phyloP scores from a whole-genome alignment of 1,284 basidiomycete species.

The Microstroma glucosiphilum region DNA sequence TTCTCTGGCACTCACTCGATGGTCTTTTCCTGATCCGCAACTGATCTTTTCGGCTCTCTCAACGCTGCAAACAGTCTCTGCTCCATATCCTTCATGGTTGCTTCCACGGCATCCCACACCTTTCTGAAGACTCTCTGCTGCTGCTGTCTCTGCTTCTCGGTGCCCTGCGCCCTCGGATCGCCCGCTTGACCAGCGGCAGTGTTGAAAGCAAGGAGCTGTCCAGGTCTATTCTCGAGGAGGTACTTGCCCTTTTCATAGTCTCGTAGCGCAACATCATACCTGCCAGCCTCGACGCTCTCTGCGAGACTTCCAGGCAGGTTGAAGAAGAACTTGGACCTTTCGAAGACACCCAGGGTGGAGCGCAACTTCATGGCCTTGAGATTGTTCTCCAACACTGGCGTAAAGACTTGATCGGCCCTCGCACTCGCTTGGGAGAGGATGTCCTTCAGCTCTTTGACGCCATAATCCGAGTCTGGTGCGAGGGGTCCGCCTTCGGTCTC shows the following conservation, averaged over 20 bases:
- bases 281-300: constrained; percentile 68
- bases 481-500: constrained; percentile 67
- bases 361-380: constrained; percentile 88
- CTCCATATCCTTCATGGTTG: constrained; percentile 87
- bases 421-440: constrained; percentile 59
- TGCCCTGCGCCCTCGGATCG: constrained; percentile 31
- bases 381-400: constrained; percentile 91
- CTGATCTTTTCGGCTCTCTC: constrained; percentile 67
- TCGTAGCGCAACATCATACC: constrained; percentile 84
- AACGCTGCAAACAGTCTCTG: constrained; percentile 69
- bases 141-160: constrained; percentile 32
- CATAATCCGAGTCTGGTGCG: constrained; percentile 70
- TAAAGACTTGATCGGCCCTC: constrained; percentile 90
- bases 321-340: constrained; percentile 96
- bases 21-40: constrained; percentile 94
- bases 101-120: constrained; percentile 92
- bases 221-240: constrained; percentile 76
- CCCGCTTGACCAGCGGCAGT: constrained; percentile 51
- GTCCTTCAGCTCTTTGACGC: constrained; percentile 71
- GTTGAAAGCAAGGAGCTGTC: constrained; percentile 63
- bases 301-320: constrained; percentile 88
- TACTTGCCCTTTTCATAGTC: constrained; percentile 97
- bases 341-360: constrained; percentile 88
- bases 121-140: constrained; percentile 90
- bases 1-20: constrained; percentile 74